These are phyloP conservation scores for Pyricularia pennisetigena DNA, from an alignment of 2,329 filamentous ascomycete genomes.

Conservation along the genomic window DNA sequence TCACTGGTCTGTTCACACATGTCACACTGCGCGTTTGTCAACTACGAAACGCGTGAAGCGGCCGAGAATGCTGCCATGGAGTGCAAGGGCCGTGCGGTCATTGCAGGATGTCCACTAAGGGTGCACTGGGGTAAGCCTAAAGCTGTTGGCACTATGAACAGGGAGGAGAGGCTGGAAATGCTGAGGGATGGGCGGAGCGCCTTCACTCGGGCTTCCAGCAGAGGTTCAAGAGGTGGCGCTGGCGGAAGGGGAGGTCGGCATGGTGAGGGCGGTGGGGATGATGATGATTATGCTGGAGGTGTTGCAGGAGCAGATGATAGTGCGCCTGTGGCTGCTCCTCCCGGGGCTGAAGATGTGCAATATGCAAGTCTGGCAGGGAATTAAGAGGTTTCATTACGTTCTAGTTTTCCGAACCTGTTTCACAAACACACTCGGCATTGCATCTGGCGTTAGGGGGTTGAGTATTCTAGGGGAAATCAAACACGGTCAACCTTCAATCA, in stretches of 20 bases:
- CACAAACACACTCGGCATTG: not conserved
- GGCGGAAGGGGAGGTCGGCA: slow-evolving; percentile 17
- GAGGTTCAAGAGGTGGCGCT: slow-evolving; percentile 18
- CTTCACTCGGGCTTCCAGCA: slow-evolving; percentile 33
- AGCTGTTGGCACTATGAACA: slow-evolving; percentile 83
- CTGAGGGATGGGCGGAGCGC: slow-evolving; percentile 64
- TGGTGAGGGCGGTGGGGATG: slow-evolving; percentile 8
- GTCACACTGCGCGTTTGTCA: slow-evolving; percentile 94
- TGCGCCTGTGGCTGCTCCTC: slow-evolving; percentile 60
- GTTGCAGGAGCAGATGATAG: slow-evolving; percentile 13
- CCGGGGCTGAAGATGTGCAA: slow-evolving; percentile 65
- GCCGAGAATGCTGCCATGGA: slow-evolving; percentile 80
- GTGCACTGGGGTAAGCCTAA: slow-evolving; percentile 91
- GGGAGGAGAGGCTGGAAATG: slow-evolving; percentile 73
- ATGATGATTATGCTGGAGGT: slow-evolving; percentile 15
- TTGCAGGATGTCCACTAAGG: slow-evolving; percentile 81
- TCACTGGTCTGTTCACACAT: slow-evolving; percentile 94
- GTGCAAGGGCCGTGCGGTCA: slow-evolving; percentile 79
- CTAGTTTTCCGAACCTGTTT: not conserved
- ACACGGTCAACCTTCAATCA: not conserved
- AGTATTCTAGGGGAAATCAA: not conserved
- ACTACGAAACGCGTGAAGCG: slow-evolving; percentile 74
- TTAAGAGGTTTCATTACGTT: slow-evolving; percentile 6
- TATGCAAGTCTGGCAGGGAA: slow-evolving; percentile 77
- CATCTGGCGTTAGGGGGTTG: not conserved